A percentile compares a stretch with the other conserved stretches of the same genome.
Conservation (phyloP, 371 early-diverging fungal genomes). For the Rhizopus sp. region DNA sequence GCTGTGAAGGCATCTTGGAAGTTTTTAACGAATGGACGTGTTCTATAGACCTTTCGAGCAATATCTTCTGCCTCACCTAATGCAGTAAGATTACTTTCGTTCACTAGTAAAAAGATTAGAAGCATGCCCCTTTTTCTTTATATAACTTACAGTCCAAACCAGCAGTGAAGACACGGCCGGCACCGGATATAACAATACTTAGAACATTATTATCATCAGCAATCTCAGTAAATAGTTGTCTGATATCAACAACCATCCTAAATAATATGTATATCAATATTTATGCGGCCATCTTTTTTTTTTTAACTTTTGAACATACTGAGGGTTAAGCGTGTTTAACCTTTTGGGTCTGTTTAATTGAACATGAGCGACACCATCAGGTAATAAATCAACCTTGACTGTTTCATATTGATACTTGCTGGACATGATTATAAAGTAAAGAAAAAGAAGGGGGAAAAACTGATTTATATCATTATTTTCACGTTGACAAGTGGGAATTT, state of each 20-base stretch:
- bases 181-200: constrained; percentile 73
- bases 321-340: constrained; percentile 77
- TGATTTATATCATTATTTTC: too few species aligned
- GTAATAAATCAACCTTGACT: constrained; percentile 57
- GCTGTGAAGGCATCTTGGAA: constrained; percentile 73
- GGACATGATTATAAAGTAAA: constrained; percentile 18
- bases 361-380: constrained; percentile 76
- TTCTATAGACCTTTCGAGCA: constrained; percentile 52
- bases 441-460: background rate
- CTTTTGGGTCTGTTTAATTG: constrained; percentile 81
- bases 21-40: constrained; percentile 48
- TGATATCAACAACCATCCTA: constrained; percentile 35
- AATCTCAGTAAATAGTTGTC: constrained; percentile 54
- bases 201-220: constrained; percentile 65
- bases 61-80: constrained; percentile 32
- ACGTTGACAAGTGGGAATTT: too few species aligned
- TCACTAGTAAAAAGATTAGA: constrained; percentile 12
- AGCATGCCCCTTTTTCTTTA: background rate
- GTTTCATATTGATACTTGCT: constrained; percentile 57
- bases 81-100: constrained; percentile 19
- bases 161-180: constrained; percentile 80
- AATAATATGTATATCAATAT: background rate
- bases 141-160: constrained; percentile 81
- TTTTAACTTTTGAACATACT: constrained; percentile 26
- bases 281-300: background rate